These are phyloP conservation scores for Lipomyces orientalis DNA, from an alignment of 805 yeast species.

Conservation along the genomic window DNA sequence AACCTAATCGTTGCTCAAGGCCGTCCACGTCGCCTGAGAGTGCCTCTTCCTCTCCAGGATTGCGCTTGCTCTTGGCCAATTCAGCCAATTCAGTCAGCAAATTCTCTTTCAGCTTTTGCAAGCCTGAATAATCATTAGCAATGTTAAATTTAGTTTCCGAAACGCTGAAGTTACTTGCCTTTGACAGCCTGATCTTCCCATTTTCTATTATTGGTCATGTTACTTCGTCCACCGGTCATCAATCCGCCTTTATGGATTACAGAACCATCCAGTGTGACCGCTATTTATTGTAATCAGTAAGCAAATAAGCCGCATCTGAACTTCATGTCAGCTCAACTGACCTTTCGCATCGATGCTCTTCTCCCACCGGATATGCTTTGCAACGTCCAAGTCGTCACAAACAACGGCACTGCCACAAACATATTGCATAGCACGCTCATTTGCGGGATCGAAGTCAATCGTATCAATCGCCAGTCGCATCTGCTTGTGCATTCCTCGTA, in stretches of 20 bases:
- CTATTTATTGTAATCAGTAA: slow-evolving; percentile 11
- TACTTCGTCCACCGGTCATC: slow-evolving; percentile 86
- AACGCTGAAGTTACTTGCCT: slow-evolving; percentile 7
- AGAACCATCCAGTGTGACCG: slow-evolving; percentile 84
- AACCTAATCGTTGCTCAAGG: slow-evolving; percentile 48
- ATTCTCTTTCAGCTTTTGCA: slow-evolving; percentile 59
- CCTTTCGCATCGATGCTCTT: slow-evolving; percentile 60
- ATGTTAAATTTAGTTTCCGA: background rate
- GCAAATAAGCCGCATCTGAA: background rate
- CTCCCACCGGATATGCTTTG: slow-evolving; percentile 75
- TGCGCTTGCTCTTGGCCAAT: slow-evolving; percentile 54
- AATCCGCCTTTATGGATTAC: slow-evolving; percentile 83
- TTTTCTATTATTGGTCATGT: slow-evolving; percentile 53
- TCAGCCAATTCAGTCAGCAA: slow-evolving; percentile 58
- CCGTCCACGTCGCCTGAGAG: slow-evolving; percentile 61
- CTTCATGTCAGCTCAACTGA: background rate
- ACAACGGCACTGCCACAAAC: slow-evolving; percentile 80
- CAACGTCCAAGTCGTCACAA: slow-evolving; percentile 71
- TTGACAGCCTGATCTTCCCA: slow-evolving; percentile 65
- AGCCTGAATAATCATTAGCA: slow-evolving; percentile 49
- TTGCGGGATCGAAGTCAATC: slow-evolving; percentile 66
- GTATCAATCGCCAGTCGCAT: slow-evolving; percentile 78
- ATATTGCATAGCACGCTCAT: slow-evolving; percentile 79
- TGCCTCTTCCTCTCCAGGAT: slow-evolving; percentile 61
- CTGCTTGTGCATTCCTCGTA: slow-evolving; percentile 51